These are phyloP conservation scores for Dioszegia crocea DNA, from an alignment of 768 basidiomycete genomes.

Conservation along the genomic window DNA sequence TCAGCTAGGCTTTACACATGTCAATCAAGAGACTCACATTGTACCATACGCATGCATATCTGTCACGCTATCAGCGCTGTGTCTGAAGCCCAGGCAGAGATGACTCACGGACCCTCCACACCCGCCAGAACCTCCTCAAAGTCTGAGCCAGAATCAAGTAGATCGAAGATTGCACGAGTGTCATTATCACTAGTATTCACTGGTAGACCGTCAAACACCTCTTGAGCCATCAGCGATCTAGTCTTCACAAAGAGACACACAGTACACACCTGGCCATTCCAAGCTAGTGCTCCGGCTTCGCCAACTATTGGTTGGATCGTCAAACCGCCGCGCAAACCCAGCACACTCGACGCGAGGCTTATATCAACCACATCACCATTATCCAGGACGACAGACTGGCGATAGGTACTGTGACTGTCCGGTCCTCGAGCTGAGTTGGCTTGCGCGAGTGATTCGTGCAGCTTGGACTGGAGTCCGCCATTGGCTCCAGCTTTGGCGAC, in stretches of 20 bases:
- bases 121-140: conserved; percentile 19
- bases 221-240: not conserved
- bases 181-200: conserved; percentile 37
- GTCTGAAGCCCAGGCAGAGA: not conserved
- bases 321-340: conserved; percentile 39
- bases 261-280: conserved; percentile 47
- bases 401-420: not conserved
- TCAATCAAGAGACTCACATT: conserved; percentile 22
- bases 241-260: too few relatives aligned
- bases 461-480: not conserved
- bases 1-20: not conserved
- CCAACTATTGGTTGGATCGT: conserved; percentile 41
- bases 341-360: conserved; percentile 33
- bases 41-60: conserved; percentile 44
- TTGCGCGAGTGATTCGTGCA: conserved; percentile 15
- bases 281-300: conserved; percentile 35
- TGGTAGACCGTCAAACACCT: conserved; percentile 43
- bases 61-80: conserved; percentile 1
- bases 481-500: conserved; percentile 1
- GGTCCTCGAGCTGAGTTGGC: conserved; percentile 28
- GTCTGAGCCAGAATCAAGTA: conserved; percentile 24
- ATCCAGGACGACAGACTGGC: not conserved
- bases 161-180: conserved; percentile 24
- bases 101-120: conserved; percentile 47
- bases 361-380: conserved; percentile 21